Base-by-base conservation (phyloP, 331 rosid species). In the Cydonia oblonga region DNA sequence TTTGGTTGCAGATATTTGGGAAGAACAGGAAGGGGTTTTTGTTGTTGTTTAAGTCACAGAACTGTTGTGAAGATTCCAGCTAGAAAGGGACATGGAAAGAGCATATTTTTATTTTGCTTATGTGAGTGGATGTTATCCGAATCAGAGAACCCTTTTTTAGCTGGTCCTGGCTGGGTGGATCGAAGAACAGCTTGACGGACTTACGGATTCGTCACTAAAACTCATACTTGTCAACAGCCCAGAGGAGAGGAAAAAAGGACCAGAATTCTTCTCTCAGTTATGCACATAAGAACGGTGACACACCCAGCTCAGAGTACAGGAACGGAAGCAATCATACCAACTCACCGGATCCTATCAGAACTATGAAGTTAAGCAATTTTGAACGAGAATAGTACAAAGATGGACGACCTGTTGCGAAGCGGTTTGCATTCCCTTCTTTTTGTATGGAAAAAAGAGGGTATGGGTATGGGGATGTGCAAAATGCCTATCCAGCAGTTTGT, bases 41-140 rank as follows among this genome's bases (percentile, higher is more conserved):
- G 76, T 54, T 42, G 68, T 10, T 42, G 44, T 70, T 61, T 49
- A 58, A 29, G 77, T 78, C 78, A 62, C 70, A 30, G 49, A 51
- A 28, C 22, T 82, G 79, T 68, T 70, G 73, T 81, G 68, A 30
- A 73, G 85, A 77, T 84, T 87, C 85, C 57, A 28, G 64, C 78
- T 66, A 75, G 87, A 84, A 79, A 84, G 52, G 22, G 89, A 84
- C 87, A 74, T 29, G 24, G 73, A 78, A 51, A 73, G 69, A 59
- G 88, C 82, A 83, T 81, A 73, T 64, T 24, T 54, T 30, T 76
- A 6, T 28, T 9, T 15, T 71, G 77, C 68, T 53, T 84, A 42
- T 71, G 74, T 24, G 67, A 73, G 63, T 64, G 77, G 56, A 25
- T 81, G 78, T 64, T 78, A 79, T 81, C 83, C 80, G 82, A 83